A percentile compares a stretch with the other conserved stretches of the same genome.
phyloP scores from a whole-genome alignment of 164 flowering plant genomes.

The Brasenia schreberi region DNA sequence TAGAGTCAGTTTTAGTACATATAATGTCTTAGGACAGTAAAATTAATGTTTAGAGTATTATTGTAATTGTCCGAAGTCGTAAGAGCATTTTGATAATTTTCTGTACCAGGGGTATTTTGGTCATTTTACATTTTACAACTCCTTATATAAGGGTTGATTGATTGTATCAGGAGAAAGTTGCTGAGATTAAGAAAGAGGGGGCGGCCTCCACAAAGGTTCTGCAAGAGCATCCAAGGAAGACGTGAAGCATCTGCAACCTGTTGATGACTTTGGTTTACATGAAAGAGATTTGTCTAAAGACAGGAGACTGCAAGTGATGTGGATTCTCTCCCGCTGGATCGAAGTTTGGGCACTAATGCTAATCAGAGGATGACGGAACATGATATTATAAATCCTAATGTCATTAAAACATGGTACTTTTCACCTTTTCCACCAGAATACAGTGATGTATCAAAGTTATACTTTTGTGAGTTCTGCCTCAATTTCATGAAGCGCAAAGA shows the following conservation, averaged over 20 bases:
- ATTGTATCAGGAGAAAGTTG: slow-evolving; percentile 32
- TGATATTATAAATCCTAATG: slow-evolving; percentile 24
- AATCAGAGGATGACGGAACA: slow-evolving; percentile 21
- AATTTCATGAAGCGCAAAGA: slow-evolving; percentile 98
- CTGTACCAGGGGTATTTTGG: too few species aligned
- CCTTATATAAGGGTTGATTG: too few species aligned
- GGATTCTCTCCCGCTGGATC: slow-evolving; percentile 34
- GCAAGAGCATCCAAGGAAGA: slow-evolving; percentile 25
- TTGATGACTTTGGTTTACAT: slow-evolving; percentile 13
- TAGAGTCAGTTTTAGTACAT: too few species aligned
- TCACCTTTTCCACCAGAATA: slow-evolving; percentile 99
- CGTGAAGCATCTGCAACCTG: slow-evolving; percentile 14
- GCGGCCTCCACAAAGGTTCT: slow-evolving; percentile 21
- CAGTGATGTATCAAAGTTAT: slow-evolving; percentile 73
- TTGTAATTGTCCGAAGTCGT: too few species aligned
- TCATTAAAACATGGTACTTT: slow-evolving; percentile 69
- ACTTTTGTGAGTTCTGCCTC: slow-evolving; percentile 95
- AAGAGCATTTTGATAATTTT: too few species aligned
- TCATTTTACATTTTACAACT: too few species aligned
- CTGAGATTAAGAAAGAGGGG: slow-evolving; percentile 14
- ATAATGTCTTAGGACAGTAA: too few species aligned
- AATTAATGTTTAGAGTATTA: too few species aligned
- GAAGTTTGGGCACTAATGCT: slow-evolving; percentile 12
- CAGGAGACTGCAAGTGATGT: slow-evolving; percentile 20
- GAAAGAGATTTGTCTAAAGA: slow-evolving; percentile 20